These are phyloP conservation scores for Candida montana DNA, from an alignment of 805 yeast species.

Conservation along the genomic window DNA sequence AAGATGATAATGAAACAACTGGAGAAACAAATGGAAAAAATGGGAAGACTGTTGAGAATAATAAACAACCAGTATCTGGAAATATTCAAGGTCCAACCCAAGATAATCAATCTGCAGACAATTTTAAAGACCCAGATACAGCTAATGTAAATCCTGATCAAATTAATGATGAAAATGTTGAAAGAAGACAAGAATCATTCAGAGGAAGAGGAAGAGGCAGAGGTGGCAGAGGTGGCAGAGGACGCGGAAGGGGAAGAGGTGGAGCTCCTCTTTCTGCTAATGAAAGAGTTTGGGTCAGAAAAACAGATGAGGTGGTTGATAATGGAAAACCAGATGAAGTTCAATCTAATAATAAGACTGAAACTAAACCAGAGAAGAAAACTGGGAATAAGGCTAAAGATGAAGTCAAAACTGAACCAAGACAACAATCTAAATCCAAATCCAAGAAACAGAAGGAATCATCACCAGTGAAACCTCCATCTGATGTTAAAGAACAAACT, in stretches of 20 bases:
- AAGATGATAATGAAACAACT: too few relatives aligned
- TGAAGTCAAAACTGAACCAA: too few relatives aligned
- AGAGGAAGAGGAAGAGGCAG: neutral
- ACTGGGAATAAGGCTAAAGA: too few relatives aligned
- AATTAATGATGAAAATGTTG: neutral
- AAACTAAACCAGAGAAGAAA: neutral
- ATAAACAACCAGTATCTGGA: neutral
- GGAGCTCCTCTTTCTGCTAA: neutral
- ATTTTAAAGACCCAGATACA: too few relatives aligned
- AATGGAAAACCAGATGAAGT: neutral
- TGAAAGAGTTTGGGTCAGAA: slow-evolving; percentile 7
- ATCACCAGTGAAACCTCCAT: too few relatives aligned
- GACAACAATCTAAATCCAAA: too few relatives aligned
- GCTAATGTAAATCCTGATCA: neutral
- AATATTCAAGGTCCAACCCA: too few relatives aligned
- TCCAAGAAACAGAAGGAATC: too few relatives aligned
- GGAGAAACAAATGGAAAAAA: too few relatives aligned
- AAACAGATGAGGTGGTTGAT: neutral
- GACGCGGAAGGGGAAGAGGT: slow-evolving; percentile 9
- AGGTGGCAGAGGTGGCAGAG: neutral
- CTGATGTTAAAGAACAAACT: too few relatives aligned
- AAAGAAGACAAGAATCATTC: neutral
- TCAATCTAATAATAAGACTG: neutral
- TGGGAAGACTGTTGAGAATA: neutral
- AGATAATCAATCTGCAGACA: too few relatives aligned